Conservation (phyloP, 257 asterid genomes). For the Voacanga thouarsii region DNA sequence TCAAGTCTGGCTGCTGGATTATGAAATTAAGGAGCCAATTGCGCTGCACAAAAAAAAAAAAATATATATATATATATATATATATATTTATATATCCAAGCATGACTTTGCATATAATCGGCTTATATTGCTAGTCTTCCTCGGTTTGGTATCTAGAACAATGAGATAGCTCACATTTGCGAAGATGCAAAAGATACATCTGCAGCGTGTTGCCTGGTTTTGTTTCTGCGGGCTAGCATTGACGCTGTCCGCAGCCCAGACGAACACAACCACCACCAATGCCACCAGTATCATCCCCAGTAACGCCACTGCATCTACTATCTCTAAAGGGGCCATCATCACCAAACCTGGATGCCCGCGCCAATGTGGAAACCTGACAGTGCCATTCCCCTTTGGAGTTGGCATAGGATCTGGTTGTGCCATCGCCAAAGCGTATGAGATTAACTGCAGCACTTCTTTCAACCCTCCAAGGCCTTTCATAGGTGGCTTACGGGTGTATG, state of each 20-base stretch:
- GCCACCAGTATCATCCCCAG: background rate
- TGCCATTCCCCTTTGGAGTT: constrained; percentile 44
- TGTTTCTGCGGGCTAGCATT: constrained; percentile 19
- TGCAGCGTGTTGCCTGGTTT: constrained; percentile 14
- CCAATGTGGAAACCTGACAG: constrained; percentile 38
- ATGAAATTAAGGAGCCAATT: no score
- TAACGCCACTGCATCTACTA: constrained; percentile 11
- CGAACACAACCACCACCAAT: constrained; percentile 15
- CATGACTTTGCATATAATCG: background rate
- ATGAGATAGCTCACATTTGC: background rate
- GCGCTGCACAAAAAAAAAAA: no score
- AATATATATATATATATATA: no score
- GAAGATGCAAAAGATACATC: background rate
- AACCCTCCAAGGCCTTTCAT: constrained; percentile 43
- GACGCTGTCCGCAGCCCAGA: constrained; percentile 27
- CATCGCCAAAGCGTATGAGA: constrained; percentile 19
- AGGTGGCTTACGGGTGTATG: constrained; percentile 21
- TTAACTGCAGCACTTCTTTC: constrained; percentile 47
- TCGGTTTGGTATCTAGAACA: no score
- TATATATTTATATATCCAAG: no score
- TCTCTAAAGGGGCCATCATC: constrained; percentile 23
- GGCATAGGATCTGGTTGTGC: constrained; percentile 40
- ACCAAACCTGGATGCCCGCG: constrained; percentile 37
- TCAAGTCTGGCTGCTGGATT: no score
- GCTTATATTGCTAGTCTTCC: background rate